These are phyloP conservation scores for Blastomyces emzantsi DNA, from an alignment of 2,329 filamentous ascomycete species.

Conservation along the genomic window DNA sequence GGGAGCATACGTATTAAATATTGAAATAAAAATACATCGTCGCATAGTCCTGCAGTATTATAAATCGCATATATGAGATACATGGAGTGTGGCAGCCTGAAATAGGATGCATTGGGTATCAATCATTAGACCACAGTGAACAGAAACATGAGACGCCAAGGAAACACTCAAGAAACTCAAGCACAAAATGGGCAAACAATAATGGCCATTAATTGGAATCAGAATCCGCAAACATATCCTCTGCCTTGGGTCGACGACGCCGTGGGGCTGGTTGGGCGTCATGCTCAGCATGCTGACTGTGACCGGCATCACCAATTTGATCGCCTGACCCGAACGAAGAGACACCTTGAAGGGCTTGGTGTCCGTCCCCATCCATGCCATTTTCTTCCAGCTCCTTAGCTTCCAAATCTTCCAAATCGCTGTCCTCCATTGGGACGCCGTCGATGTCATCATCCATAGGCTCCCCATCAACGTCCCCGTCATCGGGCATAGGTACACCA, in stretches of 20 bases:
- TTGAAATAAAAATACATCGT: background rate
- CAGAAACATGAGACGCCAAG: constrained; percentile 3
- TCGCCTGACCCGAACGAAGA: constrained; percentile 18
- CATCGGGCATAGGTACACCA: constrained; percentile 26
- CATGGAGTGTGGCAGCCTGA: background rate
- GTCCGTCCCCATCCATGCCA: constrained; percentile 30
- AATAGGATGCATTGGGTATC: constrained; percentile 2
- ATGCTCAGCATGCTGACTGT: constrained; percentile 21
- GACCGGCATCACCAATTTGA: constrained; percentile 15
- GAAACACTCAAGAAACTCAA: background rate
- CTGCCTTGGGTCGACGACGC: constrained; percentile 61
- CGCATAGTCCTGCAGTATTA: background rate
- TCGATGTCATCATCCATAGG: constrained; percentile 36
- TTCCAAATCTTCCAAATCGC: constrained; percentile 43
- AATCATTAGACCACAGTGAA: constrained; percentile 2
- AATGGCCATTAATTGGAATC: constrained; percentile 42
- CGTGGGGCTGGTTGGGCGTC: constrained; percentile 28
- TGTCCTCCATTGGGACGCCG: constrained; percentile 40
- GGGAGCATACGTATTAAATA: background rate
- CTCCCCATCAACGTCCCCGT: constrained; percentile 39
- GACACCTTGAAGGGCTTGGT: constrained; percentile 28
- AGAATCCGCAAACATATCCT: constrained; percentile 81
- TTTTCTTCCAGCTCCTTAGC: constrained; percentile 42
- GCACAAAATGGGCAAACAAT: background rate
- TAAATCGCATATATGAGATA: constrained; percentile 1